These are phyloP conservation scores for Hypoxylon perforatum DNA, from an alignment of 495 filamentous ascomycete genomes.

Conservation along the genomic window DNA sequence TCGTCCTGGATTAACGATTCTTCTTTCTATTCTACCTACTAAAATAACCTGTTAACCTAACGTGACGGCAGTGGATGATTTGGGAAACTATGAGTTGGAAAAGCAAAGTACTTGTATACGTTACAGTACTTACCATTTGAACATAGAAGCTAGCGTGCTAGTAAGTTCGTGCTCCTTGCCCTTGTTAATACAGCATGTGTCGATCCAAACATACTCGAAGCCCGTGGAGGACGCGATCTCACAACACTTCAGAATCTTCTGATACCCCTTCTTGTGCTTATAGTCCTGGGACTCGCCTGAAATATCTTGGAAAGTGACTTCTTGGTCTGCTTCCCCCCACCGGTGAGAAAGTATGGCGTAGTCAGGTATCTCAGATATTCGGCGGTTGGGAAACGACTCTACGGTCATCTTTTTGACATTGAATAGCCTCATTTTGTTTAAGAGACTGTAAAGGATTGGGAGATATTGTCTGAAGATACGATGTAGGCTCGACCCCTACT, in stretches of 20 bases:
- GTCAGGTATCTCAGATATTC: background rate
- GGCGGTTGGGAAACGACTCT: background rate
- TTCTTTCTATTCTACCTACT: background rate
- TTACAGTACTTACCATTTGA: background rate
- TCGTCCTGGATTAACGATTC: too few relatives aligned
- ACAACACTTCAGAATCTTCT: background rate
- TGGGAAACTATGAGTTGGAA: background rate
- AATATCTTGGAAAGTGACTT: background rate
- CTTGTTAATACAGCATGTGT: background rate
- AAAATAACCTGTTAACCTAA: background rate
- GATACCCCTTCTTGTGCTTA: background rate
- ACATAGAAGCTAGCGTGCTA: background rate
- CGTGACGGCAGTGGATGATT: too few relatives aligned
- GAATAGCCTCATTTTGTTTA: background rate
- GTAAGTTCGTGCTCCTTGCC: background rate
- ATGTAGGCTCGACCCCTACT: too few relatives aligned
- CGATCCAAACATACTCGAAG: background rate
- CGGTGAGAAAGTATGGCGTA: conserved; percentile 5
- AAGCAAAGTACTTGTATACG: background rate
- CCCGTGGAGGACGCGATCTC: background rate
- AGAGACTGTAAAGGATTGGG: too few relatives aligned
- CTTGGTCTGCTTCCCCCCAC: background rate
- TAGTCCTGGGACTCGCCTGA: background rate
- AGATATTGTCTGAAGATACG: too few relatives aligned
- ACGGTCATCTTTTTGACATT: background rate